Evolutionary conservation across 306 rosid species (phyloP).

Genomic region (Chamaecrista fasciculata): DNA sequence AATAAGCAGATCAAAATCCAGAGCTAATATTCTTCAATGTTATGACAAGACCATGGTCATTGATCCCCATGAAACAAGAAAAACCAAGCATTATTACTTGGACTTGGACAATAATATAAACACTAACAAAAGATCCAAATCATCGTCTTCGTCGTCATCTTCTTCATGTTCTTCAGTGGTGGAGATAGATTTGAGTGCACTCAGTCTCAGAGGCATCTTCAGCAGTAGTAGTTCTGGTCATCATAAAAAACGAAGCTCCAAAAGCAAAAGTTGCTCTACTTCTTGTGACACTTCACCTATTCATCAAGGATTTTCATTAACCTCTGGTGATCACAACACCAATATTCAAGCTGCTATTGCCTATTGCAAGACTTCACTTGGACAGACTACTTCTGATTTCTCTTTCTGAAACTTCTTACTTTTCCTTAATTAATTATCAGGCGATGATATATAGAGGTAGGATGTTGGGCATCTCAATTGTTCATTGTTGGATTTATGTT

Average conservation of each 20-base stretch:
- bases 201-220: constrained; percentile 48
- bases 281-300: constrained; percentile 50
- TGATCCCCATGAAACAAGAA: constrained; percentile 20
- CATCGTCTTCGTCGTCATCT: neutral
- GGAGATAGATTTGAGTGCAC: constrained; percentile 45
- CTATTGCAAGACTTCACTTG: constrained; percentile 54
- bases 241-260: constrained; percentile 30
- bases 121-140: constrained; percentile 16
- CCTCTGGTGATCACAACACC: constrained; percentile 37
- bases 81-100: constrained; percentile 17
- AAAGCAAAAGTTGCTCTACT: constrained; percentile 39
- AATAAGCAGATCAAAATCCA: constrained; percentile 20
- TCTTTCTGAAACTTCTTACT: constrained; percentile 16
- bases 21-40: constrained; percentile 20
- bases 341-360: constrained; percentile 64
- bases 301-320: constrained; percentile 35
- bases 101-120: neutral
- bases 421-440: neutral
- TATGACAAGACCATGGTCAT: constrained; percentile 21
- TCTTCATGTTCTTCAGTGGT: too few relatives aligned
- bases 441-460: too few relatives aligned
- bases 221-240: constrained; percentile 34
- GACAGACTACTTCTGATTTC: constrained; percentile 34
- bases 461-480: too few relatives aligned
- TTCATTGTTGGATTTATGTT: too few relatives aligned